These are phyloP conservation scores for Vigna unguiculata DNA, from an alignment of 306 rosid genomes.

Conservation along the genomic window DNA sequence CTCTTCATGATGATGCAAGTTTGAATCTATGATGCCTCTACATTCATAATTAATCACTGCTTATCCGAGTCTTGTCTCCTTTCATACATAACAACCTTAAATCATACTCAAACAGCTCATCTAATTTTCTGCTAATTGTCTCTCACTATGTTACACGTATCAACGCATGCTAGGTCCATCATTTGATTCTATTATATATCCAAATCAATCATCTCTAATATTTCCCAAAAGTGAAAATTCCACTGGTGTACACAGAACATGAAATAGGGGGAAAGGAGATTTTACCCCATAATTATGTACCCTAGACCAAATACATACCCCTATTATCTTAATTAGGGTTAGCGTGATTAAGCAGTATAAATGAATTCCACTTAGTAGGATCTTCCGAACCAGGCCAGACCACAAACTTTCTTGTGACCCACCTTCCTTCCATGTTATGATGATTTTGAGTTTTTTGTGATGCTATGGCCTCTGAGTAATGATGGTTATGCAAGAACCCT, in stretches of 20 bases:
- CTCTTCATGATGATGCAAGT: constrained; percentile 46
- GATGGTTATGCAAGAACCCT: constrained; percentile 54
- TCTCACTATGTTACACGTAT: neutral
- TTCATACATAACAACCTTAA: constrained; percentile 22
- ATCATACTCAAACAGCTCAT: constrained; percentile 29
- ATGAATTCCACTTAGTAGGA: constrained; percentile 44
- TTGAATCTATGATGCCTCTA: constrained; percentile 45
- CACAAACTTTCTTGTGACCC: constrained; percentile 55
- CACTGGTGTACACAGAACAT: neutral
- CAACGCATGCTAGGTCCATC: neutral
- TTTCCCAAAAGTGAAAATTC: neutral
- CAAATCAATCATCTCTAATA: neutral
- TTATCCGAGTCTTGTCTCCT: too few species aligned
- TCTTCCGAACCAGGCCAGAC: constrained; percentile 55
- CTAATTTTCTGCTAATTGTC: neutral
- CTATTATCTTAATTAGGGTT: constrained; percentile 35
- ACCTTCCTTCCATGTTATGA: constrained; percentile 59
- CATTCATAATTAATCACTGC: constrained; percentile 32
- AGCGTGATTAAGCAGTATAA: constrained; percentile 48
- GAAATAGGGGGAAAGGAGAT: neutral
- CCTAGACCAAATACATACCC: neutral
- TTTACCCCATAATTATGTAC: neutral
- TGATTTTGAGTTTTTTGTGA: constrained; percentile 41
- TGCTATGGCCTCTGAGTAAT: constrained; percentile 52
- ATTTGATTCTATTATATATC: neutral